Evolutionary conservation across 2,329 filamentous ascomycete species (phyloP).

Genomic region (Tothia fuscella): DNA sequence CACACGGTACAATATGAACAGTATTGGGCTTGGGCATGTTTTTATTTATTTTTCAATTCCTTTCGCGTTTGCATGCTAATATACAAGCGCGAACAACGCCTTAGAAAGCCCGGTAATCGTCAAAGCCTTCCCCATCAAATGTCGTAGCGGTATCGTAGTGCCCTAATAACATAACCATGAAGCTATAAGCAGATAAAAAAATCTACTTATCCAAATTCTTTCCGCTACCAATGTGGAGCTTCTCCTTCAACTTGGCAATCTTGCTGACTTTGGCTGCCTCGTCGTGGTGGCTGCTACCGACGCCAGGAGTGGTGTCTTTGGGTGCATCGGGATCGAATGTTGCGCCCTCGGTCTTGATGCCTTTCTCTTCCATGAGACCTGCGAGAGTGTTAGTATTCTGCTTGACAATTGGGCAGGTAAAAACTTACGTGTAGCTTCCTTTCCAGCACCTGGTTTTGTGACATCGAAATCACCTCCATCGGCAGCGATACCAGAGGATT

Average conservation of each 20-base stretch:
- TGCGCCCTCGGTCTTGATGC: slow-evolving; percentile 22
- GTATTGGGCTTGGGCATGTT: no score
- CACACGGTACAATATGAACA: no score
- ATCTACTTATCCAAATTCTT: slow-evolving; percentile 9
- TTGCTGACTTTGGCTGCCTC: slow-evolving; percentile 16
- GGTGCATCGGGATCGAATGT: slow-evolving; percentile 17
- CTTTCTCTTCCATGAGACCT: slow-evolving; percentile 44
- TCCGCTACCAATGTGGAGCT: slow-evolving; percentile 42
- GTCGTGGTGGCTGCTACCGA: slow-evolving; percentile 12
- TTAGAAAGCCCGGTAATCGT: no score
- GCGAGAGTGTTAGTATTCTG: slow-evolving; percentile 23
- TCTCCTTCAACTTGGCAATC: slow-evolving; percentile 56
- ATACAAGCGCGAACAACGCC: no score
- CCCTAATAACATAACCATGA: no score
- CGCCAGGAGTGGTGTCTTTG: slow-evolving; percentile 14
- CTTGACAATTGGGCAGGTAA: slow-evolving; percentile 15
- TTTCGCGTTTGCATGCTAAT: no score
- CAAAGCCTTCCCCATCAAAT: no score
- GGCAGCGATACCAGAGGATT: slow-evolving; percentile 45
- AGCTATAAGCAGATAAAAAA: no score
- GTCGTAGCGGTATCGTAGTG: no score
- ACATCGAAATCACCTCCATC: slow-evolving; percentile 58
- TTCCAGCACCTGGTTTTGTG: slow-evolving; percentile 47
- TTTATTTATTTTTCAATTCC: no score
- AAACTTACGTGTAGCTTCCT: slow-evolving; percentile 51